Evolutionary conservation across 148 eudicot genomes (phyloP), one percentile per base, ranked within the genome.

Genomic region (Vaccinium vitisidaea): DNA sequence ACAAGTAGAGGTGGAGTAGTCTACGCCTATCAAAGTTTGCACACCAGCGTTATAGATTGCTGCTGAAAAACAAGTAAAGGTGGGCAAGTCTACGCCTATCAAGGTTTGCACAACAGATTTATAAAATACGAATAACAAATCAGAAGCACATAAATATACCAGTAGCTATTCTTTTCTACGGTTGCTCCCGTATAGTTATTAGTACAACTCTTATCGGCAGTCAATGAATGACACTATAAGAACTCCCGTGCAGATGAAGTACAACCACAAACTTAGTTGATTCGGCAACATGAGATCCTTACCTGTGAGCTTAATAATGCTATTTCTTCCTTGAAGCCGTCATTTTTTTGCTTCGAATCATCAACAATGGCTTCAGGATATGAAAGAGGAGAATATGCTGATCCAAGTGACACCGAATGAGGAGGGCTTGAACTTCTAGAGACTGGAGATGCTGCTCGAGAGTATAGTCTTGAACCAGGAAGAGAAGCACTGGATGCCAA

Each of bases 361-460:
- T 88, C 90, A 52, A 84, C 58, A 71, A 71, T 83, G 54, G 65
- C 85, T 74, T 87, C 89, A 43, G 90, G 84, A 30, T 85, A 86
- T 39, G 86, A 83, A 75, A 86, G 90, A 54, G 84, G 85, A 23
- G 86, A 83, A 83, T 90, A 82, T 79, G 89, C 67, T 61, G 92
- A 86, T 85, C 86, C 81, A 65, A 87, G 88, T 49, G 92, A 84
- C 39, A 83, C 84, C 77, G 90, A 85, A 83, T 89, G 89, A 85
- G 90, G 84, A 74, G 95, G 94, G 77, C 91, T 93, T 74, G 90
- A 88, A 55, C 88, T 89, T 77, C 86, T 85, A 69, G 92, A 92
- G 80, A 87, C 83, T 70, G 96, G 94, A 84, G 93, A 92, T 63
- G 89, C 87, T 81, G 94, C 90, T 80, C 84, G 90, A 88, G 94